Conservation (phyloP, 2,329 filamentous ascomycete genomes). For the Ceratocystis smalleyi region DNA sequence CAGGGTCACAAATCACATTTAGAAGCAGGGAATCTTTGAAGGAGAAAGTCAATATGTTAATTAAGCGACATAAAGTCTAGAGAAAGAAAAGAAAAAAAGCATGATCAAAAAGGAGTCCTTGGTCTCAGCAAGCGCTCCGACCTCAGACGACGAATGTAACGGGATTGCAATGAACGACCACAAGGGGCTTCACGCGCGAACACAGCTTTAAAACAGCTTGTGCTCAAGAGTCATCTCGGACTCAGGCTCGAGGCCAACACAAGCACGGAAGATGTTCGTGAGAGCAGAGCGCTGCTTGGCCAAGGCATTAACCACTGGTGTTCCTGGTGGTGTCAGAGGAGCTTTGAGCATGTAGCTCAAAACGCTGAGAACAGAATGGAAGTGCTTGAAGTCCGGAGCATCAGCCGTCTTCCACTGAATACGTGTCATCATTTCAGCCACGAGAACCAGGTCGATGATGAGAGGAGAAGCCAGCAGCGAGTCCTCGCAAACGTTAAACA, state of each 20-base stretch:
- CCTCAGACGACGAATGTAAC: slow-evolving; percentile 5
- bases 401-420: slow-evolving; percentile 70
- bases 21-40: background rate
- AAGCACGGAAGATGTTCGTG: slow-evolving; percentile 97
- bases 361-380: slow-evolving; percentile 93
- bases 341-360: slow-evolving; percentile 99
- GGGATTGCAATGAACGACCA: background rate
- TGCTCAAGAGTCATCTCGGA: slow-evolving; percentile 98
- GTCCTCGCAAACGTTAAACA: slow-evolving; percentile 99
- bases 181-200: background rate
- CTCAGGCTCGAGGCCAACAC: slow-evolving; percentile 90
- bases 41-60: slow-evolving; percentile 8
- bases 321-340: slow-evolving; percentile 82
- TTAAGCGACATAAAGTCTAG: background rate
- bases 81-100: slow-evolving; percentile 1
- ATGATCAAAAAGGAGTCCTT: slow-evolving; percentile 2
- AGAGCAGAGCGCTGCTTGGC: slow-evolving; percentile 89
- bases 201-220: slow-evolving; percentile 60
- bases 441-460: slow-evolving; percentile 88
- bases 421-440: slow-evolving; percentile 96
- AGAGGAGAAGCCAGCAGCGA: slow-evolving; percentile 87
- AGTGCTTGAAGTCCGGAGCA: slow-evolving; percentile 63
- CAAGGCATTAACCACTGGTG: slow-evolving; percentile 86
- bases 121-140: background rate
- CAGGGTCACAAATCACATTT: background rate